Conservation (phyloP, 1,284 basidiomycete genomes). For the Malassezia yamatoensis region DNA sequence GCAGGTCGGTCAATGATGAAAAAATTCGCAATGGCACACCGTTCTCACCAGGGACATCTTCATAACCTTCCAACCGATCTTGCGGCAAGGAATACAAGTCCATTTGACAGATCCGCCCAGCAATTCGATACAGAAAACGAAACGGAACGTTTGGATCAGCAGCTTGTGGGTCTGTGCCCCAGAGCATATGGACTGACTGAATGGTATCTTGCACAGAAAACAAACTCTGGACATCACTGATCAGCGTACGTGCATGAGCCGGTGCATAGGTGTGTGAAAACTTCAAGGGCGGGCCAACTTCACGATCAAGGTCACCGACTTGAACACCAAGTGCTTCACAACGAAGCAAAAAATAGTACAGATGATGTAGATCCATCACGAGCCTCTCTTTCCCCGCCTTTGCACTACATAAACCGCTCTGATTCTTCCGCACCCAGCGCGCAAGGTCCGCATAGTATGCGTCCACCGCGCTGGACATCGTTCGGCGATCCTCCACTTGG, state of each 20-base stretch:
- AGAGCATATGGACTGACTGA: constrained; percentile 60
- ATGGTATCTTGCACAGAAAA: constrained; percentile 67
- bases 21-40: constrained; percentile 71
- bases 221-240: constrained; percentile 61
- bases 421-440: constrained; percentile 29
- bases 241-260: constrained; percentile 25
- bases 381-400: constrained; percentile 45
- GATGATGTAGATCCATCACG: constrained; percentile 65
- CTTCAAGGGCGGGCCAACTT: constrained; percentile 24
- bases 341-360: constrained; percentile 77
- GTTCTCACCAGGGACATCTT: constrained; percentile 63
- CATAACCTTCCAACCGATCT: constrained; percentile 58
- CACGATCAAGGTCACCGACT: constrained; percentile 70
- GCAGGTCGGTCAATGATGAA: constrained; percentile 66
- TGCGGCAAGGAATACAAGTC: constrained; percentile 51
- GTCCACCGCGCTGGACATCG: constrained; percentile 22
- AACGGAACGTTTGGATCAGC: constrained; percentile 59
- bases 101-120: constrained; percentile 74
- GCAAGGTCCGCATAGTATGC: constrained; percentile 32
- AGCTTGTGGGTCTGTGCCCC: constrained; percentile 11
- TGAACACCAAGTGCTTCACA: constrained; percentile 64
- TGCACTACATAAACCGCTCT: constrained; percentile 21
- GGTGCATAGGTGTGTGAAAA: constrained; percentile 22
- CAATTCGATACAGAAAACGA: constrained; percentile 72
- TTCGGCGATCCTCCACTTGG: neutral